Conservation (phyloP, 1,284 basidiomycete species). For the Pseudozyma flocculosa region DNA sequence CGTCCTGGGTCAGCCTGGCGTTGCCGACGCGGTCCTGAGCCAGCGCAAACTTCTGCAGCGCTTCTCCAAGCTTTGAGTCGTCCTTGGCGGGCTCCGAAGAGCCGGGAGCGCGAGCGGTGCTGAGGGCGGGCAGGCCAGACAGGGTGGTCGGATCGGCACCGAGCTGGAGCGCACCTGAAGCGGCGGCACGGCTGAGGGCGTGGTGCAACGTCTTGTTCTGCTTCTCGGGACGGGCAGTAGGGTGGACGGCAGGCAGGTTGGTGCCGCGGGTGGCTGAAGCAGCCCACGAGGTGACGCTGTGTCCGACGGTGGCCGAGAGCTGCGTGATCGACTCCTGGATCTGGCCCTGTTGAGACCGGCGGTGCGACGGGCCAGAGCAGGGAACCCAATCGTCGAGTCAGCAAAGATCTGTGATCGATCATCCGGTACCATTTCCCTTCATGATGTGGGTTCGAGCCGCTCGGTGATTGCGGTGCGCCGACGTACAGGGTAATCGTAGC, state of each 20-base stretch:
- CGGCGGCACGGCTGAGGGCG: conserved; percentile 80
- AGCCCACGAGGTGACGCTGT: conserved; percentile 80
- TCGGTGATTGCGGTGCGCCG: too few species aligned
- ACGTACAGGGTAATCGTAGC: conserved; percentile 56
- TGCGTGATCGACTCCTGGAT: conserved; percentile 63
- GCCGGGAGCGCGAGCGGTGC: conserved; percentile 22
- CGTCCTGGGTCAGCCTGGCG: conserved; percentile 81
- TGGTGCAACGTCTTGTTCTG: conserved; percentile 85
- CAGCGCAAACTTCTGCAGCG: conserved; percentile 74
- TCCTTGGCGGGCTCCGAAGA: conserved; percentile 21
- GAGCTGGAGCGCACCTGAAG: conserved; percentile 68
- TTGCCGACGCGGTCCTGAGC: conserved; percentile 86
- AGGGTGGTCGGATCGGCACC: conserved; percentile 45
- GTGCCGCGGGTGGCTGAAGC: conserved; percentile 74
- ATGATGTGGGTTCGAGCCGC: too few species aligned
- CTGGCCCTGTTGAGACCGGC: conserved; percentile 40
- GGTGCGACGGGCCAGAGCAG: too few species aligned
- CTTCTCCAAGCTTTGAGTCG: conserved; percentile 63
- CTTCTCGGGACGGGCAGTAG: conserved; percentile 62
- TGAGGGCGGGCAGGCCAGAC: conserved; percentile 35
- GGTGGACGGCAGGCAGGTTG: conserved; percentile 67
- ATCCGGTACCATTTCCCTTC: too few species aligned
- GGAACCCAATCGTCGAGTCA: too few species aligned
- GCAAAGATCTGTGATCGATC: too few species aligned
- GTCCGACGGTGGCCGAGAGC: conserved; percentile 66